Evolutionary conservation across 2,329 filamentous ascomycete species (phyloP).

Genomic region (Xylaria sp.): DNA sequence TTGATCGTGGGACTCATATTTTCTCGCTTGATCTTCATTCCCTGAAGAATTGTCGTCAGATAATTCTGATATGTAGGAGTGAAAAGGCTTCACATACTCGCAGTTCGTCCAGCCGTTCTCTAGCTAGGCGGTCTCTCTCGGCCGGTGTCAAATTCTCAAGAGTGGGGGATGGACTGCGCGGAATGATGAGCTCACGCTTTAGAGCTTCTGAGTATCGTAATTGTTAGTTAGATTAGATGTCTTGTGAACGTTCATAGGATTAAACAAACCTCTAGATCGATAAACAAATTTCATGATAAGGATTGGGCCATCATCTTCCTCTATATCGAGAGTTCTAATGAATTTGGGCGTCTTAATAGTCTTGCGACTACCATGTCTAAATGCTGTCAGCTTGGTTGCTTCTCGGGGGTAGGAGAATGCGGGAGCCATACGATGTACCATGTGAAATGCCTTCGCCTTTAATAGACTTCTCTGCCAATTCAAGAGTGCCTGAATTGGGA

Average conservation of each 20-base stretch:
- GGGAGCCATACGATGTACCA: slow-evolving; percentile 45
- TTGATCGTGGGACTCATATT: slow-evolving; percentile 41
- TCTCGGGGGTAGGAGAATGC: neutral
- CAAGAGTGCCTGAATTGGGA: slow-evolving; percentile 12
- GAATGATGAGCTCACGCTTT: slow-evolving; percentile 48
- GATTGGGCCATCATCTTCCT: slow-evolving; percentile 41
- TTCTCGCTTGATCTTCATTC: slow-evolving; percentile 37
- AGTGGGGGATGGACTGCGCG: slow-evolving; percentile 41
- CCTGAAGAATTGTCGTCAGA: slow-evolving; percentile 13
- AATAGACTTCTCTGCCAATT: slow-evolving; percentile 50
- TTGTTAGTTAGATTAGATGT: neutral
- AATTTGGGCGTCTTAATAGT: neutral
- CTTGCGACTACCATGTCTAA: slow-evolving; percentile 35
- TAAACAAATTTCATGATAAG: slow-evolving; percentile 50
- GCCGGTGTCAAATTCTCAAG: slow-evolving; percentile 41
- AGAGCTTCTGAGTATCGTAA: slow-evolving; percentile 44
- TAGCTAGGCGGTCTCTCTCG: slow-evolving; percentile 47
- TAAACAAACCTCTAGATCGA: slow-evolving; percentile 45
- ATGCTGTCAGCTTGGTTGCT: slow-evolving; percentile 1
- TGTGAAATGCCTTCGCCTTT: slow-evolving; percentile 51
- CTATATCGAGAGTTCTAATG: too few relatives aligned
- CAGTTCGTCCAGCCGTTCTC: slow-evolving; percentile 47
- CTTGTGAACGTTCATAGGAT: neutral
- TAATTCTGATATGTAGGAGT: neutral
- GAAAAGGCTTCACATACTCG: slow-evolving; percentile 40